phyloP scores from a whole-genome alignment of 306 rosid species.

The Cicer chorassanicum region DNA sequence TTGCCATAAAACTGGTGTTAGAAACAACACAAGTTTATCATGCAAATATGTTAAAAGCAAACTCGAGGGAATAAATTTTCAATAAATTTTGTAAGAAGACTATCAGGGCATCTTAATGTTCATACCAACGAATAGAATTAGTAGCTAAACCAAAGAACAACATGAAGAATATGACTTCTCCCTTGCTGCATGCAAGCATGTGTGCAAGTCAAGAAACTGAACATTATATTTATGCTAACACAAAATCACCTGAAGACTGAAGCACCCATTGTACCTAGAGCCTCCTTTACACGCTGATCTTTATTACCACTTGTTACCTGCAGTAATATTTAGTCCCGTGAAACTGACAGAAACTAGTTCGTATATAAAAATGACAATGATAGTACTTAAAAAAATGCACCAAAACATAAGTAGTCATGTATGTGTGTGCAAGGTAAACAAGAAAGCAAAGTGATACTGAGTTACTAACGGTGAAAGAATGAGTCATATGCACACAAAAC shows the following conservation, averaged over 20 bases:
- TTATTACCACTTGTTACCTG: constrained; percentile 88
- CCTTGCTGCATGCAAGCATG: constrained; percentile 21
- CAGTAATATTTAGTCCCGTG: constrained; percentile 18
- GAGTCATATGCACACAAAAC: constrained; percentile 94
- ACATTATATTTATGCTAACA: constrained; percentile 19
- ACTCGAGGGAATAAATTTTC: constrained; percentile 17
- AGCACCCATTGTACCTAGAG: constrained; percentile 96
- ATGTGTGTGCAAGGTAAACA: neutral
- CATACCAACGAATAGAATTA: constrained; percentile 13
- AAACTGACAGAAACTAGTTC: constrained; percentile 24
- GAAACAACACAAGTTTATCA: constrained; percentile 16
- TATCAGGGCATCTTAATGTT: constrained; percentile 3
- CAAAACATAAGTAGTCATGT: neutral
- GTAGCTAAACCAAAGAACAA: constrained; percentile 18
- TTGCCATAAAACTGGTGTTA: constrained; percentile 17
- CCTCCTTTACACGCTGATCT: constrained; percentile 82
- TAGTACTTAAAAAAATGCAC: neutral
- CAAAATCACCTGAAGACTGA: constrained; percentile 81
- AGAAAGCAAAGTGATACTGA: constrained; percentile 58
- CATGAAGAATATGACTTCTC: constrained; percentile 26
- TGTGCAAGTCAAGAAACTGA: constrained; percentile 29
- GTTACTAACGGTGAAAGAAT: constrained; percentile 86
- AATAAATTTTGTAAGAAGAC: constrained; percentile 19
- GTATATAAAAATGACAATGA: constrained; percentile 19
- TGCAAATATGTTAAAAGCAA: constrained; percentile 30